These are phyloP conservation scores for Ophiostoma sp. DNA, from an alignment of 2,329 filamentous ascomycete species.

Conservation along the genomic window DNA sequence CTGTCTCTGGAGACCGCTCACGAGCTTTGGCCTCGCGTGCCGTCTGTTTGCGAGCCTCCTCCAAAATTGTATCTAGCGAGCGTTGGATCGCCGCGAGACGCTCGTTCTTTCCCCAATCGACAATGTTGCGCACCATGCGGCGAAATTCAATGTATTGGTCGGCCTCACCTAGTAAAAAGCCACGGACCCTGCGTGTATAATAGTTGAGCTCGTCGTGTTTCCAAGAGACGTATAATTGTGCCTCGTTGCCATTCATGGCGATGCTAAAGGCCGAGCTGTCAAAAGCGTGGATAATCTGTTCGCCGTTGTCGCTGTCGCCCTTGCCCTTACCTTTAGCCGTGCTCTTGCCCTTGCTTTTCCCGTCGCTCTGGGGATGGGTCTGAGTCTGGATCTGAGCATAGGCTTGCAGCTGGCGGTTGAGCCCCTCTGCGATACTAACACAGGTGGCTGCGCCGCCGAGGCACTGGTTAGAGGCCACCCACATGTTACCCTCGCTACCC, in stretches of 20 bases:
- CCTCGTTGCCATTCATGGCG: background rate
- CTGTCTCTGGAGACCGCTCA: too few relatives aligned
- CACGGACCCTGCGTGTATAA: too few relatives aligned
- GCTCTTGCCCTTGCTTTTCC: too few relatives aligned
- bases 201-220: background rate
- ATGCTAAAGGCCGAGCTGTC: conserved; percentile 5
- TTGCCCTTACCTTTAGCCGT: too few relatives aligned
- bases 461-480: conserved; percentile 16
- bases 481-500: background rate
- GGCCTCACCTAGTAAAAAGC: background rate
- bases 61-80: too few relatives aligned
- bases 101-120: conserved; percentile 15
- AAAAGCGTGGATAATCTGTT: too few relatives aligned
- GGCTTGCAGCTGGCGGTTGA: background rate
- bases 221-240: background rate
- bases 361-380: too few relatives aligned
- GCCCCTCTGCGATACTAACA: background rate
- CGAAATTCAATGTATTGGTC: background rate
- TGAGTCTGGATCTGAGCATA: too few relatives aligned
- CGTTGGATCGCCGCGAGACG: conserved; percentile 6
- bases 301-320: too few relatives aligned
- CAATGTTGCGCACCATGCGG: conserved; percentile 7
- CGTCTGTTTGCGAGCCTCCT: too few relatives aligned
- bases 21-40: too few relatives aligned
- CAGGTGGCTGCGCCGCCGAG: conserved; percentile 1